phyloP scores from a whole-genome alignment of 2,329 filamentous ascomycete species.

The Ophiostoma ips region DNA sequence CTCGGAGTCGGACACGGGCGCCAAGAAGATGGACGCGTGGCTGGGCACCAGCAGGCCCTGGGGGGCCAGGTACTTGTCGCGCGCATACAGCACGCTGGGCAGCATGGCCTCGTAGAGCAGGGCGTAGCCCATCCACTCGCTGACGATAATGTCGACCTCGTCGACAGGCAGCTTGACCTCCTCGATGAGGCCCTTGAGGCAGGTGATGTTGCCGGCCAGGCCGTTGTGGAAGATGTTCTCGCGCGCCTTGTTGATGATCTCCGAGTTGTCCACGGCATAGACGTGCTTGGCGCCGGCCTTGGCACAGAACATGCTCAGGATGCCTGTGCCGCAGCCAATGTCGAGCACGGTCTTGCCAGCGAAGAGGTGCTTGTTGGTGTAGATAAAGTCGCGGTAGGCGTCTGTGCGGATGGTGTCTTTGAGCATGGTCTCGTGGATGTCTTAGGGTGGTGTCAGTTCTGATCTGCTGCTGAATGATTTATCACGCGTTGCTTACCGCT shows the following conservation, averaged over 20 bases:
- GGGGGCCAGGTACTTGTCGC: slow-evolving; percentile 71
- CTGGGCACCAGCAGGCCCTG: slow-evolving; percentile 77
- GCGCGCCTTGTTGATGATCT: slow-evolving; percentile 74
- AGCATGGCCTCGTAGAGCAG: slow-evolving; percentile 94
- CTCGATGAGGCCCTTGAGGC: slow-evolving; percentile 74
- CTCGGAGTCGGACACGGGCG: slow-evolving; percentile 64
- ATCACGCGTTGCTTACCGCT: slow-evolving; percentile 32
- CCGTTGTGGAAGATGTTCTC: slow-evolving; percentile 76
- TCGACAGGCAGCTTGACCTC: slow-evolving; percentile 66
- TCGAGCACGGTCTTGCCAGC: slow-evolving; percentile 77
- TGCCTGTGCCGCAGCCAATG: slow-evolving; percentile 72
- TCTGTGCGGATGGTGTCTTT: slow-evolving; percentile 82
- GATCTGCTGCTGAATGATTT: too few relatives aligned
- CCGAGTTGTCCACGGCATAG: slow-evolving; percentile 82
- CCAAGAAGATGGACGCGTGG: slow-evolving; percentile 69
- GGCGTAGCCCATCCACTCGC: slow-evolving; percentile 96
- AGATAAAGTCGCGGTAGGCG: slow-evolving; percentile 89
- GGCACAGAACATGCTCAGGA: slow-evolving; percentile 88
- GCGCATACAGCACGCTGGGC: slow-evolving; percentile 75
- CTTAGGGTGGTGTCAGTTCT: slow-evolving; percentile 24
- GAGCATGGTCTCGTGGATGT: slow-evolving; percentile 92
- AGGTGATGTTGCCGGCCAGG: slow-evolving; percentile 59
- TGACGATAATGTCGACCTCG: slow-evolving; percentile 86
- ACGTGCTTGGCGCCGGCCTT: slow-evolving; percentile 77
- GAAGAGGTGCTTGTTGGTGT: slow-evolving; percentile 79